phyloP scores from a whole-genome alignment of 2,329 filamentous ascomycete species.

The Chaetomium sp. region DNA sequence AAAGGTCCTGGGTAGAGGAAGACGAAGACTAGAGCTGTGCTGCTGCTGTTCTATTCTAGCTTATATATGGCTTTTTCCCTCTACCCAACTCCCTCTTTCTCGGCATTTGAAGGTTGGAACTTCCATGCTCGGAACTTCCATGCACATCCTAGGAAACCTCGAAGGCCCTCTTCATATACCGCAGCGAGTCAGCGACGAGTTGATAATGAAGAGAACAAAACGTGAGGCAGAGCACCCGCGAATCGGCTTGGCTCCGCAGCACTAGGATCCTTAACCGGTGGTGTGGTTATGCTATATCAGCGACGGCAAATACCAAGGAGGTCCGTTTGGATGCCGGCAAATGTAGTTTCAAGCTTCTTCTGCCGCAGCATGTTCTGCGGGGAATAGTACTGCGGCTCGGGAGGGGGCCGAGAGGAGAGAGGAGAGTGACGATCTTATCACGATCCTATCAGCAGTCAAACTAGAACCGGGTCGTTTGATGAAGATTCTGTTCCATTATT shows the following conservation, averaged over 20 bases:
- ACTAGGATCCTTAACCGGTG: background rate
- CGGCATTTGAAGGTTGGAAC: background rate
- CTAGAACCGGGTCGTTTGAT: too few species aligned
- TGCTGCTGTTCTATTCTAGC: background rate
- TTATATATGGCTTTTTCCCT: background rate
- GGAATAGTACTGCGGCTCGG: background rate
- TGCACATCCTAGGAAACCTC: background rate
- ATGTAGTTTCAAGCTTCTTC: background rate
- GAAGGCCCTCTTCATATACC: background rate
- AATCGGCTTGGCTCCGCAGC: slow-evolving; percentile 7
- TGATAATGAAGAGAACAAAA: background rate
- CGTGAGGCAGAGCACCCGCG: background rate
- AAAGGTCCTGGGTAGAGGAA: background rate
- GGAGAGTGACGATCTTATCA: too few species aligned
- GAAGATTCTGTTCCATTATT: too few species aligned
- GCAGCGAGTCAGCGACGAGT: slow-evolving; percentile 1
- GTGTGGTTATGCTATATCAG: background rate
- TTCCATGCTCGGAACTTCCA: background rate
- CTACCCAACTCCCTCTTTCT: background rate
- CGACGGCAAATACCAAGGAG: background rate
- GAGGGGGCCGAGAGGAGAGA: too few species aligned
- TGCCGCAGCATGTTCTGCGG: background rate
- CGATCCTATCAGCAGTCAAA: too few species aligned
- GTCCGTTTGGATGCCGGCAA: slow-evolving; percentile 11
- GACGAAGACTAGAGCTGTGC: background rate